phyloP scores from a whole-genome alignment of 371 early-diverging fungal genomes.

The Mortierella sp. region DNA sequence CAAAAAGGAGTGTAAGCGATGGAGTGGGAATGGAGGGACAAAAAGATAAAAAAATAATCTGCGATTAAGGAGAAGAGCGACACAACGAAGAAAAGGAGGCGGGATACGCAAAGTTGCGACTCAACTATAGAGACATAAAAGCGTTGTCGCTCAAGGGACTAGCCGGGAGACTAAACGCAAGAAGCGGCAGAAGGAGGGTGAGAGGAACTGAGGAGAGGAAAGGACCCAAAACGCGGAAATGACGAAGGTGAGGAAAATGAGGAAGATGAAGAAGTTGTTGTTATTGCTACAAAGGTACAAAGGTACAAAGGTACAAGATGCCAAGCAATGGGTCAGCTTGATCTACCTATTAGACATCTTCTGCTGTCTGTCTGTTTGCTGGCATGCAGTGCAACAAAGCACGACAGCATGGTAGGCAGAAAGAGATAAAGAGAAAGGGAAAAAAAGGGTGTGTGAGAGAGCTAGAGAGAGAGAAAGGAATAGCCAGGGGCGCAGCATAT shows the following conservation, averaged over 20 bases:
- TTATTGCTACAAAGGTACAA: too few species aligned
- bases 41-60: neutral
- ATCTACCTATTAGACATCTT: neutral
- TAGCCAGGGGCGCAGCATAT: neutral
- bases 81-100: neutral
- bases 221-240: too few species aligned
- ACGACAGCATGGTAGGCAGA: neutral
- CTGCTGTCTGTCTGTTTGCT: neutral
- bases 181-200: too few species aligned
- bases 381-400: neutral
- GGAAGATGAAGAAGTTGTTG: too few species aligned
- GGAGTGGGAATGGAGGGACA: neutral
- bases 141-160: too few species aligned
- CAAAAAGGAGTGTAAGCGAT: neutral
- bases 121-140: neutral
- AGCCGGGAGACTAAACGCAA: too few species aligned
- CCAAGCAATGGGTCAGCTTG: neutral
- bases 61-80: conserved; percentile 7
- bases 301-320: too few species aligned
- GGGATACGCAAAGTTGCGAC: neutral
- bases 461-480: neutral
- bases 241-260: too few species aligned
- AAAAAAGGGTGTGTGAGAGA: neutral
- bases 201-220: too few species aligned
- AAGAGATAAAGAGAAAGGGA: neutral